These are phyloP conservation scores for Myxozyma vanderwaltii DNA, from an alignment of 805 yeast genomes.

Conservation along the genomic window DNA sequence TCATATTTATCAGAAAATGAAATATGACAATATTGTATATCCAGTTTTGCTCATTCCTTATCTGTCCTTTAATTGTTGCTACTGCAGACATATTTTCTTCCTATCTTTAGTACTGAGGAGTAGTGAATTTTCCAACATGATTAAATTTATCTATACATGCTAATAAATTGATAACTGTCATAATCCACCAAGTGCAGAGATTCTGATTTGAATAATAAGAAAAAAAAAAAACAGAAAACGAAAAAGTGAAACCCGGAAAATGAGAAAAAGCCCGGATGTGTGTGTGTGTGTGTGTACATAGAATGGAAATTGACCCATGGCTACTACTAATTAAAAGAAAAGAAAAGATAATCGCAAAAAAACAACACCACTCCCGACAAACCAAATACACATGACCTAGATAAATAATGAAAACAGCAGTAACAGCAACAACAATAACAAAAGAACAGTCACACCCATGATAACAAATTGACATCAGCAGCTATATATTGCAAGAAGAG, in stretches of 20 bases:
- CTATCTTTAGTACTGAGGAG: not conserved
- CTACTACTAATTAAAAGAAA: no score
- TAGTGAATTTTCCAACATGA: not conserved
- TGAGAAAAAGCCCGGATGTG: no score
- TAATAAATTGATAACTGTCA: not conserved
- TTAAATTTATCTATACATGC: constrained; percentile 3
- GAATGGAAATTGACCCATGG: no score
- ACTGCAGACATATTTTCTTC: not conserved
- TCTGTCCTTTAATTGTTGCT: not conserved
- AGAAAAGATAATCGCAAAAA: no score
- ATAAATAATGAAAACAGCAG: not conserved
- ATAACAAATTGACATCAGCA: not conserved
- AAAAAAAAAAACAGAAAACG: no score
- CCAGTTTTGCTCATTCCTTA: not conserved
- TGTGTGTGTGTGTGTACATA: not conserved
- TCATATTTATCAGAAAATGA: constrained; percentile 2
- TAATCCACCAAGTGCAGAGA: not conserved
- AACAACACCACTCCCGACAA: no score
- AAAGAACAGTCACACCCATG: not conserved
- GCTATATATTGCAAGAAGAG: not conserved
- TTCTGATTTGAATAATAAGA: not conserved
- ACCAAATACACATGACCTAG: no score
- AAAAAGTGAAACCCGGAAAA: no score
- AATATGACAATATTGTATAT: constrained; percentile 6
- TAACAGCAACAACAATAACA: constrained; percentile 1